These are phyloP conservation scores for Hypoxylon crocopeplum DNA, from an alignment of 495 filamentous ascomycete species.

Conservation along the genomic window DNA sequence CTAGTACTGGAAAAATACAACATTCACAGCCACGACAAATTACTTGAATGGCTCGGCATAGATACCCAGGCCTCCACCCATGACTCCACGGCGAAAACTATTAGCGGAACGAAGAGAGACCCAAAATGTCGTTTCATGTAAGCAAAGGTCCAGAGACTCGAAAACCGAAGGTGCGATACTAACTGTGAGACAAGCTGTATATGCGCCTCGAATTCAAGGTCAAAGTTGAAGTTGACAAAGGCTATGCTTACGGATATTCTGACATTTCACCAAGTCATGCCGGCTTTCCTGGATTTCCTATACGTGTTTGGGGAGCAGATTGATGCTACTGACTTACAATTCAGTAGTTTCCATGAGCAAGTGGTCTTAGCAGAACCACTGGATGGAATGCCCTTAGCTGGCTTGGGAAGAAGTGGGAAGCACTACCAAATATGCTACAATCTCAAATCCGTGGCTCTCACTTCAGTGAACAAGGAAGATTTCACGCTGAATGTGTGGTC, in stretches of 20 bases:
- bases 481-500: slow-evolving; percentile 42
- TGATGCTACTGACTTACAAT: slow-evolving; percentile 22
- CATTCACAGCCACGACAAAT: background rate
- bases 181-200: too few species aligned
- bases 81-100: background rate
- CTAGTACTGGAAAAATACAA: slow-evolving; percentile 11
- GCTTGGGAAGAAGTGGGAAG: slow-evolving; percentile 47
- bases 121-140: slow-evolving; percentile 16
- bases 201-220: slow-evolving; percentile 6
- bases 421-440: slow-evolving; percentile 52
- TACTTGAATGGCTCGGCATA: slow-evolving; percentile 8
- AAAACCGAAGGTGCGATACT: too few species aligned
- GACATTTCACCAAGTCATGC: slow-evolving; percentile 55
- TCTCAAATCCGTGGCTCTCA: slow-evolving; percentile 44
- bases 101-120: background rate
- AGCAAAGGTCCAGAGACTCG: too few species aligned
- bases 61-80: background rate
- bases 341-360: slow-evolving; percentile 38
- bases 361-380: slow-evolving; percentile 34
- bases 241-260: slow-evolving; percentile 45
- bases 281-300: slow-evolving; percentile 52
- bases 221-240: slow-evolving; percentile 34
- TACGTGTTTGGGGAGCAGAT: slow-evolving; percentile 45
- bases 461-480: background rate
- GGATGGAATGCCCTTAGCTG: slow-evolving; percentile 24